Conservation (phyloP, 2,329 filamentous ascomycete species). For the Xylaria sp. region DNA sequence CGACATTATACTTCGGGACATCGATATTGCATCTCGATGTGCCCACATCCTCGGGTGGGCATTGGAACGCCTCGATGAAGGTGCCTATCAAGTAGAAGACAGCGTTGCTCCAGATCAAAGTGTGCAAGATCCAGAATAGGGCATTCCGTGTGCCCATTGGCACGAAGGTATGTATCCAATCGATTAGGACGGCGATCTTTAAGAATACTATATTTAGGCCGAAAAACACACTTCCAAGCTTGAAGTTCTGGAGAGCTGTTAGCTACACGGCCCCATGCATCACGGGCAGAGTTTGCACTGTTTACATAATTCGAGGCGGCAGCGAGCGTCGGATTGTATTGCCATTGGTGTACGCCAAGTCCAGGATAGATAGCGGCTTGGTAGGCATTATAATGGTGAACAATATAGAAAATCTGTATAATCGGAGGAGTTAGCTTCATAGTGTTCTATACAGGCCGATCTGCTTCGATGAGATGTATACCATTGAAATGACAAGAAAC, state of each 20-base stretch:
- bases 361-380: conserved; percentile 26
- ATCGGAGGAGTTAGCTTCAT: background rate
- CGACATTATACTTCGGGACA: conserved; percentile 22
- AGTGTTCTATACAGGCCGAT: background rate
- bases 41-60: conserved; percentile 19
- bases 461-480: background rate
- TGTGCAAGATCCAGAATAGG: conserved; percentile 21
- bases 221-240: conserved; percentile 23
- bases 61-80: conserved; percentile 29
- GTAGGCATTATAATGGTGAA: conserved; percentile 25
- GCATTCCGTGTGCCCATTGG: conserved; percentile 19
- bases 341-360: conserved; percentile 25
- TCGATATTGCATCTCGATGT: conserved; percentile 23
- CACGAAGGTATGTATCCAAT: conserved; percentile 23
- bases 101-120: conserved; percentile 21
- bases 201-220: conserved; percentile 27
- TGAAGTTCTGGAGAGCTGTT: conserved; percentile 17
- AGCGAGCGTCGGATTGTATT: conserved; percentile 20
- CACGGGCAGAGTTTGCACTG: background rate
- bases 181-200: conserved; percentile 26
- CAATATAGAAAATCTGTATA: conserved; percentile 17
- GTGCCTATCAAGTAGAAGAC: conserved; percentile 28
- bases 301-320: conserved; percentile 25
- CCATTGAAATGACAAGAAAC: conserved; percentile 24
- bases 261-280: background rate